Base-by-base conservation (phyloP, 1,284 basidiomycete species). In the Irpex rosettiformis region DNA sequence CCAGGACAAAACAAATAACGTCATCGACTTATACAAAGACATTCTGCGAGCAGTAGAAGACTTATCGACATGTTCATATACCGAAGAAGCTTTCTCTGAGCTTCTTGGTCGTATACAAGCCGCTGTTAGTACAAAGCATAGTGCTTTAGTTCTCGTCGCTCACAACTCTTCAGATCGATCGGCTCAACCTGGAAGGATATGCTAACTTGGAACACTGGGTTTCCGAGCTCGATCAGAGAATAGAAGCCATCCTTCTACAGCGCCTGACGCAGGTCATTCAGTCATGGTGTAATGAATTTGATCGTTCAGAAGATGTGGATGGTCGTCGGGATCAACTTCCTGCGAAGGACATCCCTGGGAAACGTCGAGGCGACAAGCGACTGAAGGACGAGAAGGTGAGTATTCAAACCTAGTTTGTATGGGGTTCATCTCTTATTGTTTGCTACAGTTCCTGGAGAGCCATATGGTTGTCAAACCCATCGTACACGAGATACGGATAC, bases 201-300 rank as follows among this genome's bases (percentile, higher is more conserved):
- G 93, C 95, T 4, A 99, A 99, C 68, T 83, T 99, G n/a, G 95
- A 98, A 61, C 85, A 93, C 55, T 99, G 96, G 96, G 94, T 98
- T 0, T 84, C 88, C 0, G 87, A 92, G 57, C 82, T 99, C 8
- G 96, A 98, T 70, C 82, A 85, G 64, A 85, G 88, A 61, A 95
- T 98, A 68, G 94, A 98, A 68, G 77, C 73, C 1, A 91, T 94
- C 47, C 78, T 99, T 0, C 75, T 91, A n/a, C 83, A 85, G 60
- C 85, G 97, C 10, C 75, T 99, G 27, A 79, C 80, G 3, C 82
- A 88, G 30, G 89, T 96, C 62, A 91, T 95, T 55, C 85, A 91
- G 65, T 81, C 88, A 0, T 98, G 94, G 94, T 97, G 93, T 67
- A 72, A 78, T 0, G 93, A 94, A 68, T 98, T 98, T 68, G 86